A percentile compares a stretch with the other conserved stretches of the same genome.
Conservation (phyloP, 139 green algal species). For the Eudorina sp. region DNA sequence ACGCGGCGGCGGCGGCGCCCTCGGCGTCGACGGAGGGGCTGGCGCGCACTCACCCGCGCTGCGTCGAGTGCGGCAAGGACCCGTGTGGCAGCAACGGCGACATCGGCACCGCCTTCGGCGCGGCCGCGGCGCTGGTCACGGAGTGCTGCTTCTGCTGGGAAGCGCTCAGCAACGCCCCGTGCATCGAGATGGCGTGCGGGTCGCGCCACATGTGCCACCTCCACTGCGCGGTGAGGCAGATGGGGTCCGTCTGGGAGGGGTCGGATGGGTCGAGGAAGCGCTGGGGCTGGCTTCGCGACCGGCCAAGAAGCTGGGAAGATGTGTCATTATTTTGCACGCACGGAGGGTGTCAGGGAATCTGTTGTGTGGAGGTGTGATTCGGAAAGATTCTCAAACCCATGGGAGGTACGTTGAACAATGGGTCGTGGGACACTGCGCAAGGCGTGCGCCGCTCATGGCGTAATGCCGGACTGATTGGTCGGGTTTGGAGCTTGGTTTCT, state of each 20-base stretch:
- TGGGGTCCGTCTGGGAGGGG: not conserved
- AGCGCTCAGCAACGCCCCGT: constrained; percentile 2
- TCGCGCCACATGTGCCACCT: constrained; percentile 20
- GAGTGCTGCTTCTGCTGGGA: constrained; percentile 45
- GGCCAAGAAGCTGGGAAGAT: too few relatives aligned
- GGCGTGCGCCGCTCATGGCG: too few relatives aligned
- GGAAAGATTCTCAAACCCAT: too few relatives aligned
- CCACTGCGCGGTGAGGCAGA: constrained; percentile 33
- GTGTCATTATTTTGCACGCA: too few relatives aligned
- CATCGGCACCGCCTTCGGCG: too few relatives aligned
- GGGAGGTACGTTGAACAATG: too few relatives aligned
- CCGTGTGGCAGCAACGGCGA: not conserved
- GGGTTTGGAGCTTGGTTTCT: too few relatives aligned
- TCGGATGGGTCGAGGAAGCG: not conserved
- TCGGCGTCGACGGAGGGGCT: not conserved
- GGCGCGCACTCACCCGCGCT: constrained; percentile 1
- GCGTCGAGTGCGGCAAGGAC: constrained; percentile 33
- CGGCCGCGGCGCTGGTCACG: not conserved
- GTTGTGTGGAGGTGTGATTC: too few relatives aligned
- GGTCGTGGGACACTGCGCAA: too few relatives aligned
- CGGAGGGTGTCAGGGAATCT: too few relatives aligned
- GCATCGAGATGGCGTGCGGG: constrained; percentile 33
- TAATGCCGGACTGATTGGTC: too few relatives aligned
- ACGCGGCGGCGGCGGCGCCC: not conserved
- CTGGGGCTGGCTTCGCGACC: too few relatives aligned